Conservation (phyloP, 148 eudicot species). For the Rhododendron kiyosumense region DNA sequence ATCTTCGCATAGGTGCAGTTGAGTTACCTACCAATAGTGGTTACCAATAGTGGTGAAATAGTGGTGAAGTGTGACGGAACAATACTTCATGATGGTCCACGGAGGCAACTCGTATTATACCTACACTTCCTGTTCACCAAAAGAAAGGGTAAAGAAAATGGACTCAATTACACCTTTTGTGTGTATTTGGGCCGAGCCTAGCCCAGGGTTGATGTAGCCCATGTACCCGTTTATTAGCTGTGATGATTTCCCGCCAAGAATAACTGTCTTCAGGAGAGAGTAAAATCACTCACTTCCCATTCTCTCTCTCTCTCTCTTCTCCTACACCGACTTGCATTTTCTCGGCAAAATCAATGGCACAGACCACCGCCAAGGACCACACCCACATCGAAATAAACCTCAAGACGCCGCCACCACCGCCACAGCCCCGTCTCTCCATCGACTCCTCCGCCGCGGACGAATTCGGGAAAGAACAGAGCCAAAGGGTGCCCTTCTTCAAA, state of each 20-base stretch:
- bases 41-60: no score
- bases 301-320: slow-evolving; percentile 1
- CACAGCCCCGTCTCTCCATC: slow-evolving; percentile 8
- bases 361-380: slow-evolving; percentile 17
- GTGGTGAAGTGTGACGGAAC: no score
- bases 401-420: slow-evolving; percentile 17
- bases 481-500: slow-evolving; percentile 52
- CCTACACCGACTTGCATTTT: neutral
- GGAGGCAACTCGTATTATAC: no score
- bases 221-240: neutral
- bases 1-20: no score
- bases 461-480: slow-evolving; percentile 21
- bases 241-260: slow-evolving; percentile 15
- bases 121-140: no score
- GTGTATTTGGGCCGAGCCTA: neutral
- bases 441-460: slow-evolving; percentile 14
- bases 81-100: no score
- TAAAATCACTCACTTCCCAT: neutral
- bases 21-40: no score
- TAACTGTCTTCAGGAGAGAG: slow-evolving; percentile 4
- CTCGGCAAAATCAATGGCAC: slow-evolving; percentile 23
- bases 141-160: no score
- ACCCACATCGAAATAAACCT: slow-evolving; percentile 23
- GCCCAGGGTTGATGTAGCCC: neutral
- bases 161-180: neutral